phyloP scores from a whole-genome alignment of 768 basidiomycete species.

The Boletus rubropictus region DNA sequence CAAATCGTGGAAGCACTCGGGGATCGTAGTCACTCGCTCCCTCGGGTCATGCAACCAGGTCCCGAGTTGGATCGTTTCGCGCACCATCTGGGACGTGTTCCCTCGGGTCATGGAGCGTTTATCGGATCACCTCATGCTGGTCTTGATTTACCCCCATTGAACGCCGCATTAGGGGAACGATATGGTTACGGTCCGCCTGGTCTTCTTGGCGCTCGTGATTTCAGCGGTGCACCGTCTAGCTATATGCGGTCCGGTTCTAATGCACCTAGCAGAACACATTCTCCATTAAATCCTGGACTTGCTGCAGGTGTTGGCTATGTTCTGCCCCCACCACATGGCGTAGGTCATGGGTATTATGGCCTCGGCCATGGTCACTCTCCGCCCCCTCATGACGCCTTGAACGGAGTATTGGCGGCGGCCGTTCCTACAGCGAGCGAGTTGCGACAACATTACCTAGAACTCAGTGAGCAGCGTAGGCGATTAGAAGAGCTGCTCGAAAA shows the following conservation, averaged over 20 bases:
- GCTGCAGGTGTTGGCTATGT: slow-evolving; percentile 38
- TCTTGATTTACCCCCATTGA: slow-evolving; percentile 61
- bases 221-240: slow-evolving; percentile 41
- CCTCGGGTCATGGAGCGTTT: slow-evolving; percentile 32
- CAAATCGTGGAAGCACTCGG: slow-evolving; percentile 32
- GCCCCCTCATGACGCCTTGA: slow-evolving; percentile 30
- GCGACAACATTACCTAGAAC: slow-evolving; percentile 63
- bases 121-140: slow-evolving; percentile 38
- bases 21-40: slow-evolving; percentile 31
- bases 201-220: slow-evolving; percentile 30
- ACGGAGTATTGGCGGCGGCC: slow-evolving; percentile 20
- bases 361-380: slow-evolving; percentile 37
- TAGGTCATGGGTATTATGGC: slow-evolving; percentile 33
- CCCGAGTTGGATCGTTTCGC: slow-evolving; percentile 31
- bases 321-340: slow-evolving; percentile 35
- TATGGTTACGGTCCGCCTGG: slow-evolving; percentile 35
- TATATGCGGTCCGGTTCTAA: slow-evolving; percentile 61
- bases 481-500: slow-evolving; percentile 71
- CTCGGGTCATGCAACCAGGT: slow-evolving; percentile 28
- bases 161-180: slow-evolving; percentile 35
- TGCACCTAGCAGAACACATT: slow-evolving; percentile 69
- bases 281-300: slow-evolving; percentile 52
- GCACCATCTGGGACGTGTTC: slow-evolving; percentile 32
- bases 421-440: slow-evolving; percentile 55
- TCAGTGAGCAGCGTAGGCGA: slow-evolving; percentile 55